Evolutionary conservation across 805 yeast genomes (phyloP).

Genomic region (Candida sonorensis): DNA sequence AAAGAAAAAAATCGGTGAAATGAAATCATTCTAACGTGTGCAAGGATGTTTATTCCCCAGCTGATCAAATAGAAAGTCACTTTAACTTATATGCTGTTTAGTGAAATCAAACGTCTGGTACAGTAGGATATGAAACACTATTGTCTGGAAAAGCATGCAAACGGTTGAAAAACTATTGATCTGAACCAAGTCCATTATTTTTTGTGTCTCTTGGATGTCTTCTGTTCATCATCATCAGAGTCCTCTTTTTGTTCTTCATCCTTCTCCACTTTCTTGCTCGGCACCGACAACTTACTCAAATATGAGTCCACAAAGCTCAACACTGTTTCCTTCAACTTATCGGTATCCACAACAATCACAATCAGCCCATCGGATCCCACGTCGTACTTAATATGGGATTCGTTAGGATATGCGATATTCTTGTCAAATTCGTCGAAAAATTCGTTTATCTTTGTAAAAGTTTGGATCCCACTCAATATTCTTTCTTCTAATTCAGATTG

Average conservation of each 20-base stretch:
- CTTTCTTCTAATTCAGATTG: slow-evolving; percentile 41
- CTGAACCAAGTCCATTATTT: neutral
- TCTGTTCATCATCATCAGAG: neutral
- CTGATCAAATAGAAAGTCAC: too few relatives aligned
- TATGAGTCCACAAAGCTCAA: slow-evolving; percentile 36
- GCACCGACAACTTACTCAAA: slow-evolving; percentile 2
- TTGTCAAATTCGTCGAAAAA: slow-evolving; percentile 50
- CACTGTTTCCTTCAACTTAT: slow-evolving; percentile 31
- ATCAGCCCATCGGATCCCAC: slow-evolving; percentile 57
- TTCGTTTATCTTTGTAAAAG: slow-evolving; percentile 40
- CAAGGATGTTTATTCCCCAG: too few relatives aligned
- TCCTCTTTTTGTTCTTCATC: slow-evolving; percentile 3
- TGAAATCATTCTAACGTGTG: too few relatives aligned
- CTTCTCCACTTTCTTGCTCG: slow-evolving; percentile 2
- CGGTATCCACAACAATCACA: slow-evolving; percentile 43
- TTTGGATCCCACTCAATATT: slow-evolving; percentile 36
- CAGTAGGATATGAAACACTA: too few relatives aligned
- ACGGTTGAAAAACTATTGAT: too few relatives aligned
- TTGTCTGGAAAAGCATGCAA: too few relatives aligned
- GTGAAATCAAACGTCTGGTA: too few relatives aligned
- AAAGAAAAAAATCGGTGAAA: too few relatives aligned
- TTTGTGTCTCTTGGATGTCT: neutral
- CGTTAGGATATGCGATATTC: slow-evolving; percentile 46
- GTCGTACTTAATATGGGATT: slow-evolving; percentile 48
- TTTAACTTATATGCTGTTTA: too few relatives aligned